phyloP scores from a whole-genome alignment of 495 filamentous ascomycete species.

The Parathielavia hyrcaniae region DNA sequence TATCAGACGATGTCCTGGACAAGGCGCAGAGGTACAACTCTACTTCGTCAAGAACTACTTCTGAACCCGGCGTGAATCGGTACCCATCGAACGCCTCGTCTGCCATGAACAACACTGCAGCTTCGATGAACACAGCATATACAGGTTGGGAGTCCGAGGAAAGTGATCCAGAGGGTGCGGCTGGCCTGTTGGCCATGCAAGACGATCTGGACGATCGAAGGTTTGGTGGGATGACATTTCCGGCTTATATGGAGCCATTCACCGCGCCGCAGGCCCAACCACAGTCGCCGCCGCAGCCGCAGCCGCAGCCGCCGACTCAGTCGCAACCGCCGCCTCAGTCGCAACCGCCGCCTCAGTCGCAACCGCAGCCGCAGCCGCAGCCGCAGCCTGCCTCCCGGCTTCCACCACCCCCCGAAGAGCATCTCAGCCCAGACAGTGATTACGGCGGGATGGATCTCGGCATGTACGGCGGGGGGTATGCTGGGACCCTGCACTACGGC shows the following conservation, averaged over 20 bases:
- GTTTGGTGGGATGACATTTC: slow-evolving; percentile 41
- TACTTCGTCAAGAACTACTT: slow-evolving; percentile 40
- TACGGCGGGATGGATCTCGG: slow-evolving; percentile 66
- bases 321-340: slow-evolving; percentile 9
- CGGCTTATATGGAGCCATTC: slow-evolving; percentile 23
- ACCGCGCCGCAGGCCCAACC: slow-evolving; percentile 2
- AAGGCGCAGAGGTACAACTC: slow-evolving; percentile 47
- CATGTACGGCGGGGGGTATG: slow-evolving; percentile 67
- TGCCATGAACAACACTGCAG: slow-evolving; percentile 33
- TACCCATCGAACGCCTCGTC: slow-evolving; percentile 45
- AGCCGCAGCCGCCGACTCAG: background rate
- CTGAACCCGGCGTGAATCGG: slow-evolving; percentile 31
- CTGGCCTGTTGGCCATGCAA: slow-evolving; percentile 75
- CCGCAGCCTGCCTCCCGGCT: slow-evolving; percentile 15
- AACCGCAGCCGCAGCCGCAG: too few relatives aligned
- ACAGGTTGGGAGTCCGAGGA: slow-evolving; percentile 49
- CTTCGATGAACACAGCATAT: slow-evolving; percentile 30
- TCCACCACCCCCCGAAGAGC: slow-evolving; percentile 39
- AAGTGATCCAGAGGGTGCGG: slow-evolving; percentile 86
- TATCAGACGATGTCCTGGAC: slow-evolving; percentile 39
- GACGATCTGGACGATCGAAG: slow-evolving; percentile 78
- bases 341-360: slow-evolving; percentile 19
- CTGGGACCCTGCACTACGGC: slow-evolving; percentile 66
- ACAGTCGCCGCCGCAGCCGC: background rate
- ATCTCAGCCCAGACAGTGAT: slow-evolving; percentile 61